Evolutionary conservation across 352 stramenopile species (phyloP).

Genomic region (Pythium chondricola): DNA sequence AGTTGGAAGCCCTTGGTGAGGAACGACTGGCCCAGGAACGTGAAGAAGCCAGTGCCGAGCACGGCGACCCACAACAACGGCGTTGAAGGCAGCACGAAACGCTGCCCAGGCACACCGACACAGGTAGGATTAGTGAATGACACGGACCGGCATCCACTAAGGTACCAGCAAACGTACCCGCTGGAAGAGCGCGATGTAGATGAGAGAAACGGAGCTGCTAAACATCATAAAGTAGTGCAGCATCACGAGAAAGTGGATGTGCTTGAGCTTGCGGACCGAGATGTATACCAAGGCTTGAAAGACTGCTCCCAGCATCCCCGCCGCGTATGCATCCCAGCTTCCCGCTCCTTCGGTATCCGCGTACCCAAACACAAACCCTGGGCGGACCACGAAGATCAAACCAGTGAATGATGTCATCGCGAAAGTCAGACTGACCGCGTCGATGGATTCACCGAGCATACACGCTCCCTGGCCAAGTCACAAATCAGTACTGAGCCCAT

Average conservation of each 20-base stretch:
- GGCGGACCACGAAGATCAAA: slow-evolving; percentile 43
- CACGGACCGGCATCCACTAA: neutral
- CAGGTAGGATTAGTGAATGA: neutral
- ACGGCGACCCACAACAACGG: slow-evolving; percentile 2
- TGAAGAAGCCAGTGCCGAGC: slow-evolving; percentile 15
- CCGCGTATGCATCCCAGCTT: slow-evolving; percentile 1
- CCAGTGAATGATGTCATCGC: slow-evolving; percentile 32
- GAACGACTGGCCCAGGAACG: slow-evolving; percentile 18
- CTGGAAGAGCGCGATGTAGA: slow-evolving; percentile 13
- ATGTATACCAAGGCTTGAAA: slow-evolving; percentile 16
- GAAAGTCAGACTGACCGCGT: slow-evolving; percentile 26
- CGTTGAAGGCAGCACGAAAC: slow-evolving; percentile 4
- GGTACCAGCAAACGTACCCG: slow-evolving; percentile 1
- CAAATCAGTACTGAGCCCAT: neutral
- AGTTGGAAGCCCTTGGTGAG: slow-evolving; percentile 27
- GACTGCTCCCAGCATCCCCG: slow-evolving; percentile 3
- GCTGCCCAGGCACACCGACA: neutral
- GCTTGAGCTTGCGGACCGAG: slow-evolving; percentile 16
- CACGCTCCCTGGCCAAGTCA: slow-evolving; percentile 19
- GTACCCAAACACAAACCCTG: slow-evolving; percentile 35
- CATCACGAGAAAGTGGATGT: slow-evolving; percentile 19
- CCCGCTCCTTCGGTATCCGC: neutral
- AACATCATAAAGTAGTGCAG: slow-evolving; percentile 25
- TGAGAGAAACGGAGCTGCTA: slow-evolving; percentile 1
- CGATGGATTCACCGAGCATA: slow-evolving; percentile 38